Conservation (phyloP, 2,329 filamentous ascomycete species). For the Aspergillus carbonarius region DNA sequence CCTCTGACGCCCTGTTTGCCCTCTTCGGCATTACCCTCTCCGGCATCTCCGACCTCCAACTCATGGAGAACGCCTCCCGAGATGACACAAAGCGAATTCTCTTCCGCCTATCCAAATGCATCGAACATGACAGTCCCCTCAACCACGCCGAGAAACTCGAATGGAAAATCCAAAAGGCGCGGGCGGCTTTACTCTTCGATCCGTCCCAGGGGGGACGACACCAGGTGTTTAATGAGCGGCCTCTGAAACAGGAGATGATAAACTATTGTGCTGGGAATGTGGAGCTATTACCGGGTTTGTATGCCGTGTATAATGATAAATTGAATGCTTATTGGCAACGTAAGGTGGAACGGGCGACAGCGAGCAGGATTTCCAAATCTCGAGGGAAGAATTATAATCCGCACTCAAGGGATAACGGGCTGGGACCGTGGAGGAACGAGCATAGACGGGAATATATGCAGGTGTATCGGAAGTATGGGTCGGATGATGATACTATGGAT, state of each 20-base stretch:
- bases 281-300: slow-evolving; percentile 1
- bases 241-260: slow-evolving; percentile 1
- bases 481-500: too few species aligned
- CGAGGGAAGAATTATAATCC: too few species aligned
- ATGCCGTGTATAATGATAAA: slow-evolving; percentile 2
- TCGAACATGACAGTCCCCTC: slow-evolving; percentile 28
- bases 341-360: slow-evolving; percentile 1
- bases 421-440: too few species aligned
- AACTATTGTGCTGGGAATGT: slow-evolving; percentile 8
- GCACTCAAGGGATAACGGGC: too few species aligned
- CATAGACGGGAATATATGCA: too few species aligned
- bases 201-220: slow-evolving; percentile 4
- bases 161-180: slow-evolving; percentile 16
- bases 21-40: slow-evolving; percentile 46
- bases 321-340: neutral
- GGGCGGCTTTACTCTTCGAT: neutral
- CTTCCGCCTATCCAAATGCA: slow-evolving; percentile 42
- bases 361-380: too few species aligned
- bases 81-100: slow-evolving; percentile 23
- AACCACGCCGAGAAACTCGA: slow-evolving; percentile 6
- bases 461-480: too few species aligned
- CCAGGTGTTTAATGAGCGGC: slow-evolving; percentile 9
- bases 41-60: slow-evolving; percentile 55
- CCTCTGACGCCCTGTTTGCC: slow-evolving; percentile 56
- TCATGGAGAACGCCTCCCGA: slow-evolving; percentile 53